phyloP scores from a whole-genome alignment of 176 grass and related monocot species.

The Cymbopogon citratus region DNA sequence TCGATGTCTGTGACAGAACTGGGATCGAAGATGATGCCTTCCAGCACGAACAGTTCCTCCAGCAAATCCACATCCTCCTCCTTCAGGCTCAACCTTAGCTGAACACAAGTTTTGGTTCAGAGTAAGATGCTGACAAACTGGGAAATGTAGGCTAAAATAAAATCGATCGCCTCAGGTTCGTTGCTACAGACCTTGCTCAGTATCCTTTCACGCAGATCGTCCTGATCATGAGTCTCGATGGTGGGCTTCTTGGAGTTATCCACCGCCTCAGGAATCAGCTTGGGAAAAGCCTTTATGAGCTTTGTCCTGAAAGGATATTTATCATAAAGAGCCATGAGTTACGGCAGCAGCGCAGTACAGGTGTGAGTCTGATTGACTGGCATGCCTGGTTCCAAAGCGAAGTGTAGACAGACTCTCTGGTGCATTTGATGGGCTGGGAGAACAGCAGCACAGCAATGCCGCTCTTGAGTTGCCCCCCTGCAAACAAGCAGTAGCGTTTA shows the following conservation, averaged over 20 bases:
- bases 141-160: not conserved
- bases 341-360: not conserved
- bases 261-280: slow-evolving; percentile 16
- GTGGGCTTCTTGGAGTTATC: slow-evolving; percentile 28
- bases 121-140: not conserved
- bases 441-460: slow-evolving; percentile 85
- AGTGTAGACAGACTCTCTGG: slow-evolving; percentile 74
- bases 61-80: slow-evolving; percentile 69
- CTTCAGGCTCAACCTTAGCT: slow-evolving; percentile 77
- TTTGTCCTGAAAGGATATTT: slow-evolving; percentile 48
- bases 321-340: not conserved
- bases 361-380: not conserved
- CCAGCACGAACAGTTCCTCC: slow-evolving; percentile 53
- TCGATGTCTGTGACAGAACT: slow-evolving; percentile 29
- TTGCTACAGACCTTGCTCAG: slow-evolving; percentile 44
- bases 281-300: slow-evolving; percentile 56
- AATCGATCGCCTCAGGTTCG: not conserved
- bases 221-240: slow-evolving; percentile 6
- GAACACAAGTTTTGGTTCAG: slow-evolving; percentile 25
- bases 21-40: slow-evolving; percentile 63
- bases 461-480: slow-evolving; percentile 90
- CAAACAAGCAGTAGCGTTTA: slow-evolving; percentile 24
- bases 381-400: slow-evolving; percentile 84
- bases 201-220: slow-evolving; percentile 40
- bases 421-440: slow-evolving; percentile 69